Evolutionary conservation across 768 basidiomycete species (phyloP).

Genomic region (Lactarius tabidus): DNA sequence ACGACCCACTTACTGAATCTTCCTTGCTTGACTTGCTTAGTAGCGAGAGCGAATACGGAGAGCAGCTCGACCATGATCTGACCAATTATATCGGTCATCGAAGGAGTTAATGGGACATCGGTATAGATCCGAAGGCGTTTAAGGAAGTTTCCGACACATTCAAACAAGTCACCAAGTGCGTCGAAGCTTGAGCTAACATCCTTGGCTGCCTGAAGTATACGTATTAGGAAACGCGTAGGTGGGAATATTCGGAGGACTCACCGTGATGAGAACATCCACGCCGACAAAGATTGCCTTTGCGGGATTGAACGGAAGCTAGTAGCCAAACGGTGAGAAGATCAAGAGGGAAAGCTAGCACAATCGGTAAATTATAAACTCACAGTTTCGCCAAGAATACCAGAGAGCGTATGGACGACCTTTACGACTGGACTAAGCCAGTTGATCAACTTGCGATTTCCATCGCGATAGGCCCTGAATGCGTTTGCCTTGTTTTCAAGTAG

Average conservation of each 20-base stretch:
- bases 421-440: no score
- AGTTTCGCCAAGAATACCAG: no score
- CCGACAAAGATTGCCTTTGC: no score
- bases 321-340: not conserved
- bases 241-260: not conserved
- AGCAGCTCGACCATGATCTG: no score
- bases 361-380: not conserved
- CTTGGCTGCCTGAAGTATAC: not conserved
- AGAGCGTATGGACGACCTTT: no score
- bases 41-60: no score
- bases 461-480: not conserved
- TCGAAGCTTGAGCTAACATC: no score
- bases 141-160: slow-evolving; percentile 1
- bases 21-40: not conserved
- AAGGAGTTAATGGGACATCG: not conserved
- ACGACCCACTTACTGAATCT: not conserved
- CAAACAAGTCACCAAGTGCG: slow-evolving; percentile 1
- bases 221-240: not conserved
- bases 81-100: no score
- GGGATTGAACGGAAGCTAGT: not conserved
- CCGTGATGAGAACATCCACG: not conserved
- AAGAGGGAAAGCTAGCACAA: not conserved
- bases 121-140: slow-evolving; percentile 2
- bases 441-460: not conserved
- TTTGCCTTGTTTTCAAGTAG: not conserved